Evolutionary conservation across 106 monocot genomes (phyloP), one percentile per base, ranked within the genome.

Genomic region (Allium fistulosum): DNA sequence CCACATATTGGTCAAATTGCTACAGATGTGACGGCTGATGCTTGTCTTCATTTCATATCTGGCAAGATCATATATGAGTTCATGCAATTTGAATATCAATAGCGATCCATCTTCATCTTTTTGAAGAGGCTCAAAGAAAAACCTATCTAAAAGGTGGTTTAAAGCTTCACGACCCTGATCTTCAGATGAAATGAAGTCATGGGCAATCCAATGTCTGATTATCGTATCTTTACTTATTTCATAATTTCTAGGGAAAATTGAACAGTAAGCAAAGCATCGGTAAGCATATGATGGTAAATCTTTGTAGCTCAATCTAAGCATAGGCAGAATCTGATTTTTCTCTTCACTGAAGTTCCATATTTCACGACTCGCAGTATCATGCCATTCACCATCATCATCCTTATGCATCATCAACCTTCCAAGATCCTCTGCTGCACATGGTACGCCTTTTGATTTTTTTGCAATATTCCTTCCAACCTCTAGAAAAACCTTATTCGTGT

Each of bases 181-280:
- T 5, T 17, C 56, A 3, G 48, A 58, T 16, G 49, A 46, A 51
- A 76, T 10, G 46, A 69, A 69, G 7, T 59, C 59, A n/a, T 69
- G 11, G 3, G 75, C 75, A 37, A 76, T 62, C 75, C 75, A 76
- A 17, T 48, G 50, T 9, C 68, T 11, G 13, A 69, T 69, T 45
- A 69, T 4, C 10, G 9, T 0, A 4, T 74, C 74, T 47, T 74
- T 74, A 11, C 27, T 46, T 14, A 74, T 16, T 18, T 58, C 66
- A 58, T 74, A 49, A 17, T 51, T 53, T 45, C 48, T 58, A 2
- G 74, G 74, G 26, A 74, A 65, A 14, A 74, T 57, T 6, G 64
- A n/a, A 22, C 63, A 65, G 15, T 46, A 74, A 6, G 66, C 74
- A 27, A 74, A 74, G 47, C 74, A 74, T 0, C 28, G 58, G 18